Evolutionary conservation across 2,329 filamentous ascomycete genomes (phyloP), one percentile per base, ranked within the genome.

Genomic region (Penicillium occitanis): DNA sequence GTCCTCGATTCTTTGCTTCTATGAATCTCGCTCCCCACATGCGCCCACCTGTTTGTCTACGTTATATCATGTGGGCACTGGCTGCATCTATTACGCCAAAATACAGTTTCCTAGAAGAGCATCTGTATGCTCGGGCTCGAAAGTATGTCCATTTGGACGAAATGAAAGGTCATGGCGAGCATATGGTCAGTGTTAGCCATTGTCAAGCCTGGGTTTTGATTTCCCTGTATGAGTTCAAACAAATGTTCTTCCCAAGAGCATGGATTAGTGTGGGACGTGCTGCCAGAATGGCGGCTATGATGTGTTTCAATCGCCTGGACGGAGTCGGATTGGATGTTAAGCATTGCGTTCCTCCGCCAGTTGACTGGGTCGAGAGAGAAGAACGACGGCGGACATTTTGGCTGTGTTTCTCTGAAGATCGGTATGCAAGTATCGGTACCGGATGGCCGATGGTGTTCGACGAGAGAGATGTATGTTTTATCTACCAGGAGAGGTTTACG

Each of bases 371-470:
- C 0, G 95, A 98, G 76, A 86, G 88, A 65, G 95, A 98, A 79
- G 95, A 99, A 76, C 85, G 95, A 70, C 86, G 95, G 62, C 86
- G 95, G 69, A 96, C 93, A 0, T 98, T 98, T 71, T 99, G 95
- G 95, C 90, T 95, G 88, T 87, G 91, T 3, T 98, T 97, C 74
- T 92, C 90, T 71, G 83, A 93, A 69, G 95, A 98, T 74, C 88
- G 95, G 62, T 98, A 97, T 78, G 91, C 93, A 5, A 97, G 93
- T 73, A 95, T 97, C 65, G 95, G 95, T 40, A 98, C 95, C 1
- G 95, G 95, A 6, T 98, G 95, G 95, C 95, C 95, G 0, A 94
- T 98, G 91, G 88, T 87, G 0, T 87, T 98, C 64, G 94, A 98
- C 70, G 95, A 99, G 79, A 87, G 86, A 74, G 95, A 99, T 76